These are phyloP conservation scores for Capsella bursapastoris DNA, from an alignment of 345 rosid species.

Conservation along the genomic window DNA sequence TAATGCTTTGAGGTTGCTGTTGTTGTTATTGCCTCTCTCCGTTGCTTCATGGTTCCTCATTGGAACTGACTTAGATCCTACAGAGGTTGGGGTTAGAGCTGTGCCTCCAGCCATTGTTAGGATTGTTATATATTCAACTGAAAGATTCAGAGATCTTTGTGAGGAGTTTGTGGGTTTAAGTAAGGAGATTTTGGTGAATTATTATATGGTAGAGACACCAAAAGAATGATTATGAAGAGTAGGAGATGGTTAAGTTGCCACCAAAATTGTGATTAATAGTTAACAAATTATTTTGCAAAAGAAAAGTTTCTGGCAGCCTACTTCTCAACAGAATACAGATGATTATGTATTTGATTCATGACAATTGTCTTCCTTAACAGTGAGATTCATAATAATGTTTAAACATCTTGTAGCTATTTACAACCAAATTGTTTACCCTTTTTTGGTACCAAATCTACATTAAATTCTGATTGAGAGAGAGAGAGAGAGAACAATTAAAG, in stretches of 20 bases:
- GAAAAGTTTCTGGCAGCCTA: constrained; percentile 53
- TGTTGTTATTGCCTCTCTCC: constrained; percentile 46
- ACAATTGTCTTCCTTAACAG: constrained; percentile 59
- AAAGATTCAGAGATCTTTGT: constrained; percentile 29
- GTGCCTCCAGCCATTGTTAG: constrained; percentile 63
- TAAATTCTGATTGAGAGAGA: background rate
- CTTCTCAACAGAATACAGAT: constrained; percentile 52
- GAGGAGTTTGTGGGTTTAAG: constrained; percentile 54
- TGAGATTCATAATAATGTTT: constrained; percentile 30
- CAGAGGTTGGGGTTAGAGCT: constrained; percentile 49
- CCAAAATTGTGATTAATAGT: constrained; percentile 52
- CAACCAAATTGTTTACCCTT: background rate
- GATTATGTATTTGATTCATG: constrained; percentile 47
- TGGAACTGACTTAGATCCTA: constrained; percentile 52
- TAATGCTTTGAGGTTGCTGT: constrained; percentile 48
- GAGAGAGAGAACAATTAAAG: background rate
- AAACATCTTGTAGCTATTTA: constrained; percentile 29
- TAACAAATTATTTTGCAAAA: constrained; percentile 17
- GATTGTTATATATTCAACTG: constrained; percentile 6
- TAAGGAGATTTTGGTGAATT: constrained; percentile 53
- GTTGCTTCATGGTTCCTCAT: constrained; percentile 55
- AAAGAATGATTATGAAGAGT: constrained; percentile 72
- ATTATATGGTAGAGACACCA: constrained; percentile 54
- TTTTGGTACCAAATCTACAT: constrained; percentile 8
- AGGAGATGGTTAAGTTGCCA: constrained; percentile 84